Evolutionary conservation across 208 protist genomes (phyloP).

Genomic region (Willaertia magna): DNA sequence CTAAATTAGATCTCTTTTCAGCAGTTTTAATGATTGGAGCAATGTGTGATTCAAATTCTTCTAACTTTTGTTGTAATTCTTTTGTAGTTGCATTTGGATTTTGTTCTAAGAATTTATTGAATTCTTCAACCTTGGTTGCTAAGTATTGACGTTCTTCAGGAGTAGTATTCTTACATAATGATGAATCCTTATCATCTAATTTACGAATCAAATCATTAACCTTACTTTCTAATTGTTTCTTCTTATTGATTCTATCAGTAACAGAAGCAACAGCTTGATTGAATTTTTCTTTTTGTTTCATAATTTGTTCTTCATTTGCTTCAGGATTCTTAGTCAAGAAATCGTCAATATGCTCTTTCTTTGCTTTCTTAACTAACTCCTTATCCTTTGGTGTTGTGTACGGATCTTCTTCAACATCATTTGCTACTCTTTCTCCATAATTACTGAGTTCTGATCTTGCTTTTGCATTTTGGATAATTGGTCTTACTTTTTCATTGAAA

Average conservation of each 20-base stretch:
- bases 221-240: not conserved
- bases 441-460: not conserved
- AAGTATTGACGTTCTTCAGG: not conserved
- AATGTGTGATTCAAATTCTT: not conserved
- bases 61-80: not conserved
- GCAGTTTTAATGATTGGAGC: not conserved
- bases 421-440: not conserved
- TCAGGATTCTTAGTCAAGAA: conserved; percentile 6
- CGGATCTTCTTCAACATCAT: not conserved
- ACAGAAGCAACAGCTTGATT: not conserved
- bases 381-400: not conserved
- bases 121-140: not conserved
- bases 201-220: not conserved
- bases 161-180: not conserved
- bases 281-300: not conserved
- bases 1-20: not conserved
- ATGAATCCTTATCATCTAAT: not conserved
- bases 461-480: not conserved
- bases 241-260: not conserved
- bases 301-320: not conserved
- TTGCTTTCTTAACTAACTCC: not conserved
- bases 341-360: not conserved
- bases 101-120: not conserved
- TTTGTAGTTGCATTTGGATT: not conserved
- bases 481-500: not conserved